These are phyloP conservation scores for Solanum aculeatissimum DNA, from an alignment of 305 asterid species.

Conservation along the genomic window DNA sequence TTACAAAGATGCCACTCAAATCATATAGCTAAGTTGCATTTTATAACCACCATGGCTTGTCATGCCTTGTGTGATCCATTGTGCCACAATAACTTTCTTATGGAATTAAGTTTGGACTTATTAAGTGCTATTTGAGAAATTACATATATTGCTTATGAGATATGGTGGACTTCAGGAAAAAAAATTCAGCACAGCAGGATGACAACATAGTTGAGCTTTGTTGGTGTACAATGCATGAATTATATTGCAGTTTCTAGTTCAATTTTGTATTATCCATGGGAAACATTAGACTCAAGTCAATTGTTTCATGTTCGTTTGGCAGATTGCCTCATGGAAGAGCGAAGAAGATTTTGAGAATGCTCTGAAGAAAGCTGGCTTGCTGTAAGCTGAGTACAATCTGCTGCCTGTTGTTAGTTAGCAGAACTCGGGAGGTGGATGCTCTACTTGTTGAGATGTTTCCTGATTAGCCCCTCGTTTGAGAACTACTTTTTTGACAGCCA, in stretches of 20 bases:
- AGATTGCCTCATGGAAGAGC: slow-evolving; percentile 50
- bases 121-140: not conserved
- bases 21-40: too few relatives aligned
- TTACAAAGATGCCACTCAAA: not conserved
- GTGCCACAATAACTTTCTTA: not conserved
- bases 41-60: not conserved
- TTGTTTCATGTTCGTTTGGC: slow-evolving; percentile 2
- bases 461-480: not conserved
- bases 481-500: not conserved
- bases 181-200: not conserved
- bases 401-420: not conserved
- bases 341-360: slow-evolving; percentile 45
- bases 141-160: not conserved
- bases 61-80: not conserved
- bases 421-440: not conserved
- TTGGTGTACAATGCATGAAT: not conserved
- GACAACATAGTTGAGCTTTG: not conserved
- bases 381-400: slow-evolving; percentile 6
- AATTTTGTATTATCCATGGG: not conserved
- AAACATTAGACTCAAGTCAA: not conserved
- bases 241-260: not conserved
- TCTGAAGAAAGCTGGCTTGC: slow-evolving; percentile 47
- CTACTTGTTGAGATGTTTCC: not conserved
- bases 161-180: not conserved
- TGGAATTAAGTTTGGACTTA: not conserved